Evolutionary conservation across 768 basidiomycete genomes (phyloP).

Genomic region (Termitomyces sp.): DNA sequence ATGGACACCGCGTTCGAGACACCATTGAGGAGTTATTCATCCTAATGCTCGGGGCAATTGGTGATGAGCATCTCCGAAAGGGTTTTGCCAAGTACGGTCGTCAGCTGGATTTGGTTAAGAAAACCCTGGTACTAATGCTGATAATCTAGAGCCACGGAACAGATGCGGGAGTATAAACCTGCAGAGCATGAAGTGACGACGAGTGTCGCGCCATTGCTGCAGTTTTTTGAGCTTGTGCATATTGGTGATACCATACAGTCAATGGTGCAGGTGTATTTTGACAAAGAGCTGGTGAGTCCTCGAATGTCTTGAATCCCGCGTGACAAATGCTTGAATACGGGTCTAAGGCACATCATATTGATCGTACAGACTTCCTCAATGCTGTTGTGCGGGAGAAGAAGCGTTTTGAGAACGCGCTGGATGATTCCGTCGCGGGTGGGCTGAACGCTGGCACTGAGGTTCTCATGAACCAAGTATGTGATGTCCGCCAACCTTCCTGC

Average conservation of each 20-base stretch:
- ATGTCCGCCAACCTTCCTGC: background rate
- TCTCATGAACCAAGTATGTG: slow-evolving; percentile 82
- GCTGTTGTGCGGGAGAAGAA: slow-evolving; percentile 95
- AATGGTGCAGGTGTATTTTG: slow-evolving; percentile 98
- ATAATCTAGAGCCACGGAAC: slow-evolving; percentile 66
- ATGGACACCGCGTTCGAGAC: slow-evolving; percentile 83
- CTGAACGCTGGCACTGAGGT: slow-evolving; percentile 95
- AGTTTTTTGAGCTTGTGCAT: slow-evolving; percentile 97
- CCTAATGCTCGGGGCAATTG: slow-evolving; percentile 70
- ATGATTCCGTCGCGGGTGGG: slow-evolving; percentile 91
- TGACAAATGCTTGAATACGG: background rate
- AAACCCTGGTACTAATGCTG: background rate
- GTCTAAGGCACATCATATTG: slow-evolving; percentile 75
- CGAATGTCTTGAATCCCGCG: background rate
- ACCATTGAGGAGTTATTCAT: slow-evolving; percentile 95
- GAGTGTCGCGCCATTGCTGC: slow-evolving; percentile 86
- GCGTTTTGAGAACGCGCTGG: slow-evolving; percentile 85
- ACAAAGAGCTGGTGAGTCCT: slow-evolving; percentile 79
- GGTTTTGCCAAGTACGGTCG: slow-evolving; percentile 72
- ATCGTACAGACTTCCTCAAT: slow-evolving; percentile 91
- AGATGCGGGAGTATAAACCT: slow-evolving; percentile 88
- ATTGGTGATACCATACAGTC: slow-evolving; percentile 96
- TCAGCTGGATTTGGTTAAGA: background rate
- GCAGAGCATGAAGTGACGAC: slow-evolving; percentile 78
- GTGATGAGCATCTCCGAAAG: slow-evolving; percentile 70